phyloP scores from a whole-genome alignment of 768 basidiomycete genomes.

The Leucosporidium creatinivorum region DNA sequence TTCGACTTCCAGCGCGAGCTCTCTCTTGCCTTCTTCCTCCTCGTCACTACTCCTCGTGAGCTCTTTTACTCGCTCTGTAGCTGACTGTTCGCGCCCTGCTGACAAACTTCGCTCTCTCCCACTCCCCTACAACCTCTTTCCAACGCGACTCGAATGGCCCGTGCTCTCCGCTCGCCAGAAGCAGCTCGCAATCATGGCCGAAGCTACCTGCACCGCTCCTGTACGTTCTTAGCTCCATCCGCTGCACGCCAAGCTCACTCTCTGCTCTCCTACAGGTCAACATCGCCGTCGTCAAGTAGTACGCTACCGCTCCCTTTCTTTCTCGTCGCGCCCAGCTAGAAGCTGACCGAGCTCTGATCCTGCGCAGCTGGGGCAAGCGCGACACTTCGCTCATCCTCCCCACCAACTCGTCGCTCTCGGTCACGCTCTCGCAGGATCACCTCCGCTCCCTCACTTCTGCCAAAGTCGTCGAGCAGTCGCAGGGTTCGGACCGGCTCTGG shows the following conservation, averaged over 20 bases:
- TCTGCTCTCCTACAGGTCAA: constrained; percentile 17
- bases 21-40: too few species aligned
- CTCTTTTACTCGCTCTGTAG: too few species aligned
- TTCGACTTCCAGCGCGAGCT: too few species aligned
- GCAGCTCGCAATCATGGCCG: background rate
- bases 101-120: too few species aligned
- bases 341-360: constrained; percentile 1
- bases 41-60: too few species aligned
- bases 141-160: too few species aligned
- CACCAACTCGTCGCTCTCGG: constrained; percentile 95
- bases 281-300: constrained; percentile 36
- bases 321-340: background rate
- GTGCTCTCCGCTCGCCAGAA: too few species aligned
- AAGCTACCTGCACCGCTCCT: constrained; percentile 37
- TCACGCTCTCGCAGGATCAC: constrained; percentile 94
- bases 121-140: too few species aligned
- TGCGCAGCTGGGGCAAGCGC: constrained; percentile 84
- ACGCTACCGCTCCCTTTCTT: background rate
- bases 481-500: constrained; percentile 66
- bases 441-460: constrained; percentile 89
- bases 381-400: constrained; percentile 91
- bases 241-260: background rate
- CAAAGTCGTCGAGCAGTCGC: constrained; percentile 55
- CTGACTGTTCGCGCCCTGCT: too few species aligned
- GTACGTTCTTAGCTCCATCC: constrained; percentile 7